Evolutionary conservation across 768 basidiomycete species (phyloP).

Genomic region (Lactarius vividus): DNA sequence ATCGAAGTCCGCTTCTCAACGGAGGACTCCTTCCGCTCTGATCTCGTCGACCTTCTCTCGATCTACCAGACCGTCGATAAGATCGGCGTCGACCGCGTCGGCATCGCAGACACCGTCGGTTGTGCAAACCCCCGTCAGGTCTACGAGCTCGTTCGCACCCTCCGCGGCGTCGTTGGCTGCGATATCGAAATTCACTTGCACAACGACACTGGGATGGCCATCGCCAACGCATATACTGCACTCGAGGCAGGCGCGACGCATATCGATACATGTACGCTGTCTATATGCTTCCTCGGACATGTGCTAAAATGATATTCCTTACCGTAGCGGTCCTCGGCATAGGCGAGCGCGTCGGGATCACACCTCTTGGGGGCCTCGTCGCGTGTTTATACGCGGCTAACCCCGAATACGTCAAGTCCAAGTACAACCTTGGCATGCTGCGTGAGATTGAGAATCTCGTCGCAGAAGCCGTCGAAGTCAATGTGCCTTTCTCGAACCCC

Average conservation of each 20-base stretch:
- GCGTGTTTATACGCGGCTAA: conserved; percentile 96
- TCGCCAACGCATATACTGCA: conserved; percentile 97
- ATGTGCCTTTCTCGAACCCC: conserved; percentile 96
- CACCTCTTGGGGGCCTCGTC: conserved; percentile 93
- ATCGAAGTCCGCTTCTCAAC: conserved; percentile 99
- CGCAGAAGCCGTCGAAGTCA: conserved; percentile 97
- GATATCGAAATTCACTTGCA: conserved; percentile 99
- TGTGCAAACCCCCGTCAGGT: conserved; percentile 99
- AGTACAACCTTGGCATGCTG: conserved; percentile 97
- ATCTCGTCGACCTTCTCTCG: conserved; percentile 95
- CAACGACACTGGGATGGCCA: conserved; percentile 98
- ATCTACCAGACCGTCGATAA: conserved; percentile 99
- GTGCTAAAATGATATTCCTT: conserved; percentile 20
- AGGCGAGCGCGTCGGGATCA: conserved; percentile 98
- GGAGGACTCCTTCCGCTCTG: conserved; percentile 99
- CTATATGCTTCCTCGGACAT: conserved; percentile 14
- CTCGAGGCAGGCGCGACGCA: conserved; percentile 99
- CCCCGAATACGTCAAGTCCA: conserved; percentile 98
- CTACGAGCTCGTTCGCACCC: conserved; percentile 94
- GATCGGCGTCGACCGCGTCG: conserved; percentile 97
- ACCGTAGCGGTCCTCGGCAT: conserved; percentile 86
- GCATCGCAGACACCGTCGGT: conserved; percentile 98
- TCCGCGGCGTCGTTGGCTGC: conserved; percentile 93
- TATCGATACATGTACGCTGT: conserved; percentile 84
- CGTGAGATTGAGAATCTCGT: conserved; percentile 99